phyloP scores from a whole-genome alignment of 345 rosid genomes.

The Corchorus capsularis region DNA sequence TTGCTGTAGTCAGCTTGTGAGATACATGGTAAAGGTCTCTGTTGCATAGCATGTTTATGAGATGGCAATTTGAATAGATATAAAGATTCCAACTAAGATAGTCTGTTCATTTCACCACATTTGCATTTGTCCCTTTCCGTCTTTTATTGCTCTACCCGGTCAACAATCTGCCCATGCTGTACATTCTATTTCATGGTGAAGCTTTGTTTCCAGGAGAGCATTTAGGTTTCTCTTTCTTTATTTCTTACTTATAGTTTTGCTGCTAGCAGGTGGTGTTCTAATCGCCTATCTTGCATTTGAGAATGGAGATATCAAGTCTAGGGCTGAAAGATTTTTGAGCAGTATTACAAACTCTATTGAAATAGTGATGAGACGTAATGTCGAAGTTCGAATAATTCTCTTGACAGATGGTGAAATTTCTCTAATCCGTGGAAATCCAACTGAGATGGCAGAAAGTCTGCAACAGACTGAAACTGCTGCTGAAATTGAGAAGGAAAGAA shows the following conservation, averaged over 20 bases:
- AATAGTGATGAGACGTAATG: conserved; percentile 69
- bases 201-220: not conserved
- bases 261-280: conserved; percentile 70
- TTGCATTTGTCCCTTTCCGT: not conserved
- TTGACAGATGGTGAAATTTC: conserved; percentile 54
- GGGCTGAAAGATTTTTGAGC: conserved; percentile 91
- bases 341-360: conserved; percentile 95
- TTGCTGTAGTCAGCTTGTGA: not conserved
- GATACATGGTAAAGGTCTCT: not conserved
- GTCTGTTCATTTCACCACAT: not conserved
- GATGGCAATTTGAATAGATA: not conserved
- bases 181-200: not conserved
- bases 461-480: conserved; percentile 34
- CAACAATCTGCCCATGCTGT: not conserved
- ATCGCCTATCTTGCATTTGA: conserved; percentile 77
- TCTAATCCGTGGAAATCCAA: conserved; percentile 27
- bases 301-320: conserved; percentile 64
- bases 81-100: not conserved
- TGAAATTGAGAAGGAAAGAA: conserved; percentile 43
- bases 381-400: conserved; percentile 83
- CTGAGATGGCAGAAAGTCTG: conserved; percentile 26
- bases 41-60: not conserved
- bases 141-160: conserved; percentile 4
- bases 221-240: not conserved
- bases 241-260: conserved; percentile 11